Percentiles rank a stretch among this genome's conserved stretches.
These are phyloP conservation scores for Botrytis medusae DNA, from an alignment of 2,329 filamentous ascomycete genomes.

Conservation along the genomic window DNA sequence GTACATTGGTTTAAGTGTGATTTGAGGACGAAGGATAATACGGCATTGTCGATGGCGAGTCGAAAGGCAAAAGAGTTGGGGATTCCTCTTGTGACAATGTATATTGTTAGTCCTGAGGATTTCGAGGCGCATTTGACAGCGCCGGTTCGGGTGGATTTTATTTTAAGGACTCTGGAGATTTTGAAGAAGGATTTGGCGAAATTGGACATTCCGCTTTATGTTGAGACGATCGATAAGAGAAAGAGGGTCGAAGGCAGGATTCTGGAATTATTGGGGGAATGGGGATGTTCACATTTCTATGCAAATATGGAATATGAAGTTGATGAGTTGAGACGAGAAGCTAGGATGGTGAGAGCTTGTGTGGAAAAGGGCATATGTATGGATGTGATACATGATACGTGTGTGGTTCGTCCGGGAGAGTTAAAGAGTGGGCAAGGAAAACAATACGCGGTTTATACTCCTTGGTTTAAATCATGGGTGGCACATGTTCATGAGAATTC, in stretches of 20 bases:
- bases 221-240: conserved; percentile 69
- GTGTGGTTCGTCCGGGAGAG: conserved; percentile 73
- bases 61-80: conserved; percentile 64
- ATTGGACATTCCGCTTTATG: conserved; percentile 74
- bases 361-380: conserved; percentile 65
- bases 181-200: conserved; percentile 66
- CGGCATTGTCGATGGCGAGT: conserved; percentile 64
- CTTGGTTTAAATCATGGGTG: conserved; percentile 79
- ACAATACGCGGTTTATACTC: conserved; percentile 81
- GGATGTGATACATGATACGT: conserved; percentile 76
- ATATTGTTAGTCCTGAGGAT: conserved; percentile 80
- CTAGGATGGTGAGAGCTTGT: conserved; percentile 60
- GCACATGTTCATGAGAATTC: conserved; percentile 69
- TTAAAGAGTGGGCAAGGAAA: conserved; percentile 67
- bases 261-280: conserved; percentile 64
- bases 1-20: conserved; percentile 93
- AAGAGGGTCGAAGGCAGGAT: conserved; percentile 61
- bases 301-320: conserved; percentile 91
- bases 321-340: conserved; percentile 80
- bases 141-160: conserved; percentile 75
- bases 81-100: conserved; percentile 73
- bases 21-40: conserved; percentile 72
- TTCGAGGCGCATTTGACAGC: conserved; percentile 77
- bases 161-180: conserved; percentile 66
- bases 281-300: conserved; percentile 68